Percentiles rank a stretch among this genome's conserved stretches.
Evolutionary conservation across 768 basidiomycete species (phyloP).

Genomic region (Tricholoma flavovirens): DNA sequence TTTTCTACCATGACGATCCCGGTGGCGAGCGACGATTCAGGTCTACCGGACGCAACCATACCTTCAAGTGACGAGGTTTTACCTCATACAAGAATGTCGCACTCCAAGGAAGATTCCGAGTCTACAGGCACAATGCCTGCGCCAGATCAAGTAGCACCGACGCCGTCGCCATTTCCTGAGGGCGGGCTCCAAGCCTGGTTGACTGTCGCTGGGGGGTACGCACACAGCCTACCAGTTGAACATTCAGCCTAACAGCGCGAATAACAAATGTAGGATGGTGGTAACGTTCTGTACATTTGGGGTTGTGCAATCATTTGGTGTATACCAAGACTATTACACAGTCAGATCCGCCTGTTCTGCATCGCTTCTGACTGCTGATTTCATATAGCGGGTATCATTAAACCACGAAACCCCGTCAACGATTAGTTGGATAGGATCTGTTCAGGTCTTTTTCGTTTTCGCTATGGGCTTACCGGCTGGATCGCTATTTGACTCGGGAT

Average conservation of each 20-base stretch:
- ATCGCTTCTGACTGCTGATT: background rate
- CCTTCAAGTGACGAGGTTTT: conserved; percentile 9
- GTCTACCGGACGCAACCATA: conserved; percentile 1
- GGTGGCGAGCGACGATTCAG: conserved; percentile 6
- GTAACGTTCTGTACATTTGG: conserved; percentile 46
- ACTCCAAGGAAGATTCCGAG: conserved; percentile 11
- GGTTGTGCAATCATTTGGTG: conserved; percentile 43
- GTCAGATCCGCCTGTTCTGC: conserved; percentile 19
- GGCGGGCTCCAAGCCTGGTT: conserved; percentile 41
- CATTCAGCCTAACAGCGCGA: background rate
- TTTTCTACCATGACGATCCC: conserved; percentile 14
- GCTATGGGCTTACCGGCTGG: conserved; percentile 39
- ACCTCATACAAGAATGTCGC: conserved; percentile 4
- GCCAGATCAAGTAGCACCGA: background rate
- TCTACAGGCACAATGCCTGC: background rate
- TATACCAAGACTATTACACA: conserved; percentile 49
- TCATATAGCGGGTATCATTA: conserved; percentile 29
- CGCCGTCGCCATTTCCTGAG: conserved; percentile 31
- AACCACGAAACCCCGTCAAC: conserved; percentile 35
- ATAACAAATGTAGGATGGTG: conserved; percentile 27
- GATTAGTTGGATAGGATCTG: conserved; percentile 46
- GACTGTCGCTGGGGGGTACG: conserved; percentile 43
- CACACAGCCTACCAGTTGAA: conserved; percentile 4
- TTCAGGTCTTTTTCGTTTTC: conserved; percentile 46
- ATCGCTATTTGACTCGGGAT: conserved; percentile 43